A percentile compares a stretch with the other conserved stretches of the same genome.
Conservation (phyloP, 495 filamentous ascomycete species). For the Tuber indicum region DNA sequence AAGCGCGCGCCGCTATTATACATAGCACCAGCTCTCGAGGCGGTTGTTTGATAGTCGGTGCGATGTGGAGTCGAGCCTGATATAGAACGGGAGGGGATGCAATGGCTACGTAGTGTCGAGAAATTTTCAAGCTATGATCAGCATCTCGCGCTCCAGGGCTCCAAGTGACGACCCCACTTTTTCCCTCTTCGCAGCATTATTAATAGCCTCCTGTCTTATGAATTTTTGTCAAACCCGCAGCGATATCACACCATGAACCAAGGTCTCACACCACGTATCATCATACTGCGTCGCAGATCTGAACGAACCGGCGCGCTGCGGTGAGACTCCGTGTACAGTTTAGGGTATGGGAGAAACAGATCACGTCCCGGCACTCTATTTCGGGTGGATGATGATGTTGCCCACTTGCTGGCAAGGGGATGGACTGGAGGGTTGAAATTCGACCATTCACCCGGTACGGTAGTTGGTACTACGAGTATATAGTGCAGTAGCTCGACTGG, state of each 20-base stretch:
- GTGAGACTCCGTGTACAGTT: background rate
- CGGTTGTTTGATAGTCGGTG: too few species aligned
- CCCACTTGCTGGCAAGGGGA: background rate
- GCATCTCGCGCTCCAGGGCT: background rate
- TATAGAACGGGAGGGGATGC: too few species aligned
- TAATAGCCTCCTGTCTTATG: background rate
- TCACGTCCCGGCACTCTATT: background rate
- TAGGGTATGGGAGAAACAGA: background rate
- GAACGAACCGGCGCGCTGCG: background rate
- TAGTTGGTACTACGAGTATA: background rate
- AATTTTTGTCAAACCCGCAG: background rate
- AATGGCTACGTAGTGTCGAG: too few species aligned
- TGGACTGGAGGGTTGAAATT: background rate
- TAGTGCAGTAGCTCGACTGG: background rate
- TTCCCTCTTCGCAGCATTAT: background rate
- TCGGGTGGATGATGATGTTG: background rate
- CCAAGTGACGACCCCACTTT: background rate
- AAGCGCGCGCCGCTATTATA: too few species aligned
- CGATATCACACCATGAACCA: background rate
- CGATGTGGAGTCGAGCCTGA: too few species aligned
- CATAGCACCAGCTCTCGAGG: too few species aligned
- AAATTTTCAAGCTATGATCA: background rate
- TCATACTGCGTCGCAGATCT: background rate
- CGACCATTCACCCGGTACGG: background rate
- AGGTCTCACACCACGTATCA: background rate